Base-by-base conservation (phyloP, 306 rosid species). In the Macrotyloma uniflorum region DNA sequence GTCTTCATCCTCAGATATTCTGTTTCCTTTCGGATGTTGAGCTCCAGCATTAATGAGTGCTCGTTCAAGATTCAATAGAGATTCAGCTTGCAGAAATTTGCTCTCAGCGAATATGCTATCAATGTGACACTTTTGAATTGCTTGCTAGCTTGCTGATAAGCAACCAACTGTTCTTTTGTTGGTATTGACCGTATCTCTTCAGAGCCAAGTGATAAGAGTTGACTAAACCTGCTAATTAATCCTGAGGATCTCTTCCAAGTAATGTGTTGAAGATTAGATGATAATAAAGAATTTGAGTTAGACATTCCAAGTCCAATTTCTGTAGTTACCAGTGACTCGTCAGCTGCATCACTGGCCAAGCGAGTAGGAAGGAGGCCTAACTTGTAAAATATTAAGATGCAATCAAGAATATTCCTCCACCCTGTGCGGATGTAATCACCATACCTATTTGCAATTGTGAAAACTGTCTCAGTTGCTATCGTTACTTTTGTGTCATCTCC, bases 331-430 rank as follows among this genome's bases (percentile, higher is more conserved):
- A 87, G 91, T 3, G 86, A 84, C 55, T 90, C 94, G 63, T 93
- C 90, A 18, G 88, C 90, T 72, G 94, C 90, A 78, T 91, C 94
- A 76, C 90, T 84, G 72, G 89, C 98, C 87, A 93, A 87, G 71
- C 77, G 82, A 71, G 93, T 82, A 15, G 98, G 94, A 77, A 93
- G 89, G 70, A 93, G 91, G 63, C 98, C 94, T 59, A 93, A 93
- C 89, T 93, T 93, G 88, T 91, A 94, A 63, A 93, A 78, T 62
- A 87, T 85, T 85, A 93, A 73, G 75, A 91, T 88, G 84, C 98
- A 91, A 82, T 89, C 97, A 80, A 93, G 85, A 72, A 93, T 93
- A 82, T 91, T 93, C 80, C 90, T 91, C 98, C 98, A 93, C 76
- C 96, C 96, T 23, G 93, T 54, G 75, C 91, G 89, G 75, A 93